Evolutionary conservation across 2,329 filamentous ascomycete genomes (phyloP).

Genomic region (Diplodia sapinea): DNA sequence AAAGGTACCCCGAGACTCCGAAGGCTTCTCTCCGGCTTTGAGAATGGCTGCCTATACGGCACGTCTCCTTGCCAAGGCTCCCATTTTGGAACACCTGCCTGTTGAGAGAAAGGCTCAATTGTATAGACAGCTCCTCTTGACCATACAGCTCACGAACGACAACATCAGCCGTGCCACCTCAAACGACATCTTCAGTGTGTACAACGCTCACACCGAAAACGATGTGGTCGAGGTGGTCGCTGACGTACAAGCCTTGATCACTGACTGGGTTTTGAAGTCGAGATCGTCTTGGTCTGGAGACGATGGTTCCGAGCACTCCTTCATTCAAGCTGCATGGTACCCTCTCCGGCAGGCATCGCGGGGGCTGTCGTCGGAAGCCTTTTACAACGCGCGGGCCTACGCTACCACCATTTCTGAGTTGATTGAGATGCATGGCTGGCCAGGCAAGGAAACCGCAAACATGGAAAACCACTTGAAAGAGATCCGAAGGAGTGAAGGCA

Average conservation of each 20-base stretch:
- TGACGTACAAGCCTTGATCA: conserved; percentile 57
- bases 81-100: conserved; percentile 44
- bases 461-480: conserved; percentile 47
- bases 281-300: conserved; percentile 9
- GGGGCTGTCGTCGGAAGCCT: conserved; percentile 42
- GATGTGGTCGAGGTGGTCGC: conserved; percentile 61
- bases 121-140: conserved; percentile 60
- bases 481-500: conserved; percentile 35
- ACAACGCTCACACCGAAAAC: conserved; percentile 56
- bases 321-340: conserved; percentile 39
- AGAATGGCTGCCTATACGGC: conserved; percentile 76
- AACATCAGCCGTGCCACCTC: conserved; percentile 63
- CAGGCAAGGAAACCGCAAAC: conserved; percentile 42
- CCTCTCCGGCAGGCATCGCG: conserved; percentile 34
- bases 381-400: conserved; percentile 52
- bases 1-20: conserved; percentile 64
- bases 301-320: conserved; percentile 1
- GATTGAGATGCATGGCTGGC: conserved; percentile 52
- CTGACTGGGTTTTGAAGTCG: conserved; percentile 47
- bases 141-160: conserved; percentile 63
- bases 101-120: conserved; percentile 48
- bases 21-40: conserved; percentile 73
- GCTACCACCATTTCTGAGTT: conserved; percentile 47
- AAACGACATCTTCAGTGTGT: conserved; percentile 59
- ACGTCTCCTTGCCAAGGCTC: conserved; percentile 59